Percentiles rank a stretch among this genome's conserved stretches.
phyloP scores from a whole-genome alignment of 108 stramenopile species.

The Pseudonitzschia pungens region DNA sequence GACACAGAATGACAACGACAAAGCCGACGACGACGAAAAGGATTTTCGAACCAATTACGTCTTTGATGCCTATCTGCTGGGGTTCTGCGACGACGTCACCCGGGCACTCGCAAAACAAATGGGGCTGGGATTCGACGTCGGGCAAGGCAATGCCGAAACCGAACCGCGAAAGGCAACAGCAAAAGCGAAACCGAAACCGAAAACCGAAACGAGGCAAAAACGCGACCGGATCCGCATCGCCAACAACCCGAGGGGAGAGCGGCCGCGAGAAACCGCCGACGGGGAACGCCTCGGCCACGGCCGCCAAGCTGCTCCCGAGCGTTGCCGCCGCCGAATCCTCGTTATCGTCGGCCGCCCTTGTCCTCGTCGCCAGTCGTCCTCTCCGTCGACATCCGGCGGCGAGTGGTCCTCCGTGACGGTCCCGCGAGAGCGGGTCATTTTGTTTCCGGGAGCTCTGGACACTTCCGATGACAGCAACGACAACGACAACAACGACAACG shows the following conservation, averaged over 20 bases:
- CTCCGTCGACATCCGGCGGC: not conserved
- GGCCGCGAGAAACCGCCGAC: not conserved
- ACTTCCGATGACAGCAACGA: not conserved
- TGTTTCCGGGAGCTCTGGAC: conserved; percentile 72
- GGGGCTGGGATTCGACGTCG: conserved; percentile 11
- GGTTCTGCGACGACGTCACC: conserved; percentile 84
- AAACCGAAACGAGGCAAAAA: not conserved
- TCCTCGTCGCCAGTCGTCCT: not conserved
- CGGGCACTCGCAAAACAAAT: conserved; percentile 53
- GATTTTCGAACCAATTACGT: conserved; percentile 53
- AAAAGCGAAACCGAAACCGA: not conserved
- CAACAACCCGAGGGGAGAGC: too few relatives aligned
- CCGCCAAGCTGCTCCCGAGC: not conserved
- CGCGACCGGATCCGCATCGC: too few relatives aligned
- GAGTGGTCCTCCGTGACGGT: conserved; percentile 23
- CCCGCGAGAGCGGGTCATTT: conserved; percentile 62
- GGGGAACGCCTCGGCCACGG: not conserved
- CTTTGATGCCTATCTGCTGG: conserved; percentile 81
- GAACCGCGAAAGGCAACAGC: not conserved
- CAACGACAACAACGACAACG: not conserved
- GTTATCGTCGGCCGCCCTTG: not conserved
- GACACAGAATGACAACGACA: conserved; percentile 12
- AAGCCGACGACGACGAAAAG: conserved; percentile 22
- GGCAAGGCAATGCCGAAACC: too few relatives aligned
- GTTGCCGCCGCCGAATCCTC: not conserved